Evolutionary conservation across 768 basidiomycete species (phyloP).

Genomic region (Suillus bovinus): DNA sequence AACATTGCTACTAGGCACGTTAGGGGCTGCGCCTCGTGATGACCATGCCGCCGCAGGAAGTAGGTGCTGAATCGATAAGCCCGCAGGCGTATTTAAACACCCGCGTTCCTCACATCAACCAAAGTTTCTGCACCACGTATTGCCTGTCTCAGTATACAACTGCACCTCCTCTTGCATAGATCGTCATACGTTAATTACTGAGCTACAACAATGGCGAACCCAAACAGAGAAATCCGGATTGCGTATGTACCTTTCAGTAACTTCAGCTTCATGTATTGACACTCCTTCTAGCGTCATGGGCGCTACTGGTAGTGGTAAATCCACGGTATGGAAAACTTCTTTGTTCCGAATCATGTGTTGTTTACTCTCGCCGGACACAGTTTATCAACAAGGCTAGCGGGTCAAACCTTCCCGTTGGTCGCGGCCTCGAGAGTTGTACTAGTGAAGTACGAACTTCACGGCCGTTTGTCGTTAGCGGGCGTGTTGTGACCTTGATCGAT

Average conservation of each 20-base stretch:
- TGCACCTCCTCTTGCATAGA: neutral
- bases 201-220: constrained; percentile 23
- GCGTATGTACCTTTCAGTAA: constrained; percentile 24
- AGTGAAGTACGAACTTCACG: constrained; percentile 37
- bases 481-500: constrained; percentile 45
- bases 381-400: constrained; percentile 51
- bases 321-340: constrained; percentile 25
- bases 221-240: constrained; percentile 33
- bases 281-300: constrained; percentile 30
- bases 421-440: constrained; percentile 46
- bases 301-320: constrained; percentile 38
- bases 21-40: constrained; percentile 8
- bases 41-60: constrained; percentile 11
- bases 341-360: neutral
- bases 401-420: constrained; percentile 40
- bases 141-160: constrained; percentile 1
- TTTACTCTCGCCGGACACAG: constrained; percentile 23
- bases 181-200: neutral
- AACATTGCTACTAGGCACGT: neutral
- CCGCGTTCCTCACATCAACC: neutral
- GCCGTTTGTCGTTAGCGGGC: constrained; percentile 42
- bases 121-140: neutral
- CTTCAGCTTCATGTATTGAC: neutral
- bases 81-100: constrained; percentile 10
- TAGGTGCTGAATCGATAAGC: neutral